These are phyloP conservation scores for Fomitopsis pinicola DNA, from an alignment of 1,284 basidiomycete genomes.

Conservation along the genomic window DNA sequence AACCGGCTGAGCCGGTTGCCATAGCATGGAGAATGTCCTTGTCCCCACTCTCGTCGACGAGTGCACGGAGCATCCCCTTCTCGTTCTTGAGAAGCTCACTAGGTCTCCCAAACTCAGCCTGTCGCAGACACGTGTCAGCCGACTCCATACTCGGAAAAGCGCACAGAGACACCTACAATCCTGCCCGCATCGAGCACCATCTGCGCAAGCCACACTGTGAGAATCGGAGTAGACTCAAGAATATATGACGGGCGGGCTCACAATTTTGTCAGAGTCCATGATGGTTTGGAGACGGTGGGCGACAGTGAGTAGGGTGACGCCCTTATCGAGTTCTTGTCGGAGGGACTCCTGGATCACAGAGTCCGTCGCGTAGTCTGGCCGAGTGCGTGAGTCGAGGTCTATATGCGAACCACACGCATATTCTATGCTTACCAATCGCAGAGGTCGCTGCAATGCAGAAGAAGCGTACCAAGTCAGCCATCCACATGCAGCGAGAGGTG, in stretches of 20 bases:
- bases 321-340: constrained; percentile 43
- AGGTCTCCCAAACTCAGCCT: constrained; percentile 62
- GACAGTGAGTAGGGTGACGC: constrained; percentile 58
- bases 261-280: constrained; percentile 50
- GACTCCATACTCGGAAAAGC: no score
- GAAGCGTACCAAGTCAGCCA: not conserved
- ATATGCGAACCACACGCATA: no score
- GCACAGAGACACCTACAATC: constrained; percentile 20
- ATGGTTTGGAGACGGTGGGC: constrained; percentile 69
- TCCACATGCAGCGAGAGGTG: not conserved
- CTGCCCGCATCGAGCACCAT: constrained; percentile 16
- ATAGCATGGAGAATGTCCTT: constrained; percentile 43
- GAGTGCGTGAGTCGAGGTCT: not conserved
- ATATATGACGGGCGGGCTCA: constrained; percentile 12
- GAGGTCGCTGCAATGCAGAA: constrained; percentile 27
- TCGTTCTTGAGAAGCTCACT: constrained; percentile 51
- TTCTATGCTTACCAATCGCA: constrained; percentile 29
- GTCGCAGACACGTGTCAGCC: not conserved
- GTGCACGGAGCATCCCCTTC: constrained; percentile 46
- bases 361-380: constrained; percentile 49
- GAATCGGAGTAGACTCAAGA: not conserved
- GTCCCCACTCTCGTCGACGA: constrained; percentile 60
- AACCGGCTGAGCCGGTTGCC: constrained; percentile 20
- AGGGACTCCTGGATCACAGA: constrained; percentile 53
- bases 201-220: constrained; percentile 3